Base-by-base conservation (phyloP, 768 basidiomycete species). In the Neoboletus magnificus region DNA sequence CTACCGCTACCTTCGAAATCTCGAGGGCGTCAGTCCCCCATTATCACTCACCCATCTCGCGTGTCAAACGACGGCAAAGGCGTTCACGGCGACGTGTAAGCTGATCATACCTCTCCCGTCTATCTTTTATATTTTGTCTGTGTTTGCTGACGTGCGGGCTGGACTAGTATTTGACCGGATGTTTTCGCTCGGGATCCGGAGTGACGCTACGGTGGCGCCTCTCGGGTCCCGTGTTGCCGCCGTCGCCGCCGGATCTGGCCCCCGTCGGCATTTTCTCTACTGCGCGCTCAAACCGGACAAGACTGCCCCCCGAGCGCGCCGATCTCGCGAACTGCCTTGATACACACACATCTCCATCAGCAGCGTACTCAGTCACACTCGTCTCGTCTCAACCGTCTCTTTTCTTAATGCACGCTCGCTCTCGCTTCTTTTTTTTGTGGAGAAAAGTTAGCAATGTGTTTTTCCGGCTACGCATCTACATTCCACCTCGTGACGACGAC, bases 11-110 rank as follows among this genome's bases (percentile, higher is more conserved):
- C 81, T 96, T 35, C 83, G 94, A 44, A 88, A 87, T 71, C 79
- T 98, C 12, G 94, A 98, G 71, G 92, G 91, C 22, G 83, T 94
- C 58, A 93, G 89, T 62, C 94, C 94, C 3, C 90, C 93, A 8
- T 76, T 98, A 39, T 81, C 87, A 9, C 81, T 97, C 40, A 89
- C 88, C 0, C 92, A 95, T 62, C 86, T 94, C 30, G 79, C 83
- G 18, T 98, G 94, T 71, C 94, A 97, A 67, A 86, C 83, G 10
- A 89, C 87, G 48, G 94, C 94, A 6, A 93, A 92, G 64, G 85
- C 89, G 2, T 98, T 94, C 68, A 84, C 88, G 32, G 91, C 90
- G 9, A 91, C 90, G 29, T 75, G 93, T 94, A 64, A 55, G 85
- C 18, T 2, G 8, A 10, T 12, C 32, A 2, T 20, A 6, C 29